Evolutionary conservation across 768 basidiomycete species (phyloP).

Genomic region (Russula ochroleuca): DNA sequence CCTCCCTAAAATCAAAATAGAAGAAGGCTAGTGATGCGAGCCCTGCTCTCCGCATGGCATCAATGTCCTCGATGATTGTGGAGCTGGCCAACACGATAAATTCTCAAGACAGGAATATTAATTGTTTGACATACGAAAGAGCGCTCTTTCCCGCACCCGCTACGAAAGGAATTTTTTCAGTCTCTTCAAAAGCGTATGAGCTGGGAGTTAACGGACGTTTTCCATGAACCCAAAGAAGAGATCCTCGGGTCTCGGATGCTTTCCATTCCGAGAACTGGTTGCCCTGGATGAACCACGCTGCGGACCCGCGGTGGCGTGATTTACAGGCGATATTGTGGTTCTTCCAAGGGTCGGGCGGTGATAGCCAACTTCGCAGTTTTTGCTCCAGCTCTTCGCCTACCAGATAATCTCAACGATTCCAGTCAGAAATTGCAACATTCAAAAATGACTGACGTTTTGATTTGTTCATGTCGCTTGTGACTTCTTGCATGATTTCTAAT

Average conservation of each 20-base stretch:
- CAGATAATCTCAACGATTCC: neutral
- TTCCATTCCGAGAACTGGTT: neutral
- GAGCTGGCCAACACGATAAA: neutral
- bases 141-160: neutral
- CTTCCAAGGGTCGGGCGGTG: neutral
- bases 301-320: neutral
- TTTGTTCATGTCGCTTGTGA: neutral
- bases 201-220: neutral
- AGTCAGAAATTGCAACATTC: neutral
- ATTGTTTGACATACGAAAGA: neutral
- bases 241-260: neutral
- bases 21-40: neutral
- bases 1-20: neutral
- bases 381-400: neutral
- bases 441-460: neutral
- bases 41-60: neutral
- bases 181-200: neutral
- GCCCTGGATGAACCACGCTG: neutral
- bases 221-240: neutral
- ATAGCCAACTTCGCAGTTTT: neutral
- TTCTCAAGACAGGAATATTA: neutral
- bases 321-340: neutral
- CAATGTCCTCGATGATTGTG: neutral
- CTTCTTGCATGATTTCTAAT: neutral
- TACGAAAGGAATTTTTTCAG: neutral